These are phyloP conservation scores for Citrullus amarus DNA, from an alignment of 306 rosid species.

Conservation along the genomic window DNA sequence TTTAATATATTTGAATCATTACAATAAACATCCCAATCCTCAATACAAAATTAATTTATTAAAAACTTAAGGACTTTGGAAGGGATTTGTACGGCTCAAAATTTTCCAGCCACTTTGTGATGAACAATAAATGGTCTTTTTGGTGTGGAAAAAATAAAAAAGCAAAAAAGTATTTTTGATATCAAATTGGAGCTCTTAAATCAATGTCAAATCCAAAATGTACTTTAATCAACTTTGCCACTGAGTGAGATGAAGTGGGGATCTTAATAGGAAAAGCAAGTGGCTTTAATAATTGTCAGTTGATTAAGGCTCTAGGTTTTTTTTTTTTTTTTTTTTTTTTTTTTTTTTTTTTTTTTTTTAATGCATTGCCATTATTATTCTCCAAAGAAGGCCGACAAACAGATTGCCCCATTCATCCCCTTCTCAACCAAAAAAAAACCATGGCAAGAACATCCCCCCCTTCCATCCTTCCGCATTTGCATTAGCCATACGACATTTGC, in stretches of 20 bases:
- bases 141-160: background rate
- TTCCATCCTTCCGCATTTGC: background rate
- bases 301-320: background rate
- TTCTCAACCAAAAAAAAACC: background rate
- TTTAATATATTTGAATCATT: too few relatives aligned
- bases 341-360: background rate
- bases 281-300: background rate
- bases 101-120: background rate
- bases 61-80: background rate
- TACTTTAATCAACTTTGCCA: background rate
- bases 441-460: background rate
- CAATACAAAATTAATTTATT: too few relatives aligned
- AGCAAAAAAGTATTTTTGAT: background rate
- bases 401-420: background rate
- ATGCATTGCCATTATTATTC: background rate
- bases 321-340: too few relatives aligned
- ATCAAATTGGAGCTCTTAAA: background rate
- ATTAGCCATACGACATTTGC: background rate
- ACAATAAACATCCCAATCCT: too few relatives aligned
- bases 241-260: background rate
- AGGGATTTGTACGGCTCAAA: background rate
- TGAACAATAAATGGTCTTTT: background rate
- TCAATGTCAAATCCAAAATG: slow-evolving; percentile 5
- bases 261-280: background rate
- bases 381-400: background rate